These are phyloP conservation scores for Citrus inodora DNA, from an alignment of 345 rosid species.

Conservation along the genomic window DNA sequence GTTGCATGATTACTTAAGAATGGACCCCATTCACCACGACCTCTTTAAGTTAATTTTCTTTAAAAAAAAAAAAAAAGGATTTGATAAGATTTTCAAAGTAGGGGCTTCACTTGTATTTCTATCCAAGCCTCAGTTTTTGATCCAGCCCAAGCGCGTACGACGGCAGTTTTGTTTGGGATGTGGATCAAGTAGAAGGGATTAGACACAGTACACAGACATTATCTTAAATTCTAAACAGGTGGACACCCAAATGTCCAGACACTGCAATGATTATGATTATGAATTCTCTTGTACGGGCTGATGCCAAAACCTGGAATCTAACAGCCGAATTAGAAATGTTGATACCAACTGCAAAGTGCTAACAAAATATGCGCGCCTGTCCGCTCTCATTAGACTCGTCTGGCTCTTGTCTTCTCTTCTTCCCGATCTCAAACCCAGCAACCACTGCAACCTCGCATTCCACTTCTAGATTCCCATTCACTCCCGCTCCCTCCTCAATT, in stretches of 20 bases:
- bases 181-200: background rate
- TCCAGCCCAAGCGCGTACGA: background rate
- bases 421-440: conserved; percentile 15
- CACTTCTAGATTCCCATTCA: conserved; percentile 6
- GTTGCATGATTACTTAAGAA: too few species aligned
- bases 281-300: too few species aligned
- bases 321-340: background rate
- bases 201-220: too few species aligned
- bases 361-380: conserved; percentile 39
- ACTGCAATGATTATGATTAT: background rate
- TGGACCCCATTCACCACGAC: too few species aligned
- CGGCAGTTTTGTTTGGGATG: too few species aligned
- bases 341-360: background rate
- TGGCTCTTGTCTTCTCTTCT: conserved; percentile 12
- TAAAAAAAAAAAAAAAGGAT: too few species aligned
- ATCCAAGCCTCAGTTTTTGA: too few species aligned
- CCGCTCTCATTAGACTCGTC: conserved; percentile 19
- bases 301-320: background rate
- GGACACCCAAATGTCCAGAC: conserved; percentile 1
- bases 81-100: too few species aligned
- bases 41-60: too few species aligned
- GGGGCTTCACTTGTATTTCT: too few species aligned
- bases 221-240: background rate
- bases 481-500: background rate
- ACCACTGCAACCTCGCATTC: background rate